phyloP scores from a whole-genome alignment of 192 early-diverging fungal genomes.

The Lobosporangium transversale region DNA sequence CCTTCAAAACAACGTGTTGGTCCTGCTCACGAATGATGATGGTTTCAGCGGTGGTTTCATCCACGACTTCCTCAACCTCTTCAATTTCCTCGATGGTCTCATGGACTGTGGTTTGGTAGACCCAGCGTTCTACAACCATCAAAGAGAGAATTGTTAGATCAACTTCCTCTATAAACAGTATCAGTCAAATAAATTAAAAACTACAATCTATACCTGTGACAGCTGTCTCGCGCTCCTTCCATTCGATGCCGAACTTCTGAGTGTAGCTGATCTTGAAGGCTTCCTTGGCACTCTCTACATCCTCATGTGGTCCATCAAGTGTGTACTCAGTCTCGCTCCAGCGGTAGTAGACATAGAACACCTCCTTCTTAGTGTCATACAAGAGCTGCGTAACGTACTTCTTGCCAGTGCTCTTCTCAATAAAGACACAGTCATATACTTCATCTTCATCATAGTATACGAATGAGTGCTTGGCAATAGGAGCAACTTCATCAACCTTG shows the following conservation, averaged over 20 bases:
- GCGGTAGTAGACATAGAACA: constrained; percentile 29
- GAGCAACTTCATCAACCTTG: constrained; percentile 17
- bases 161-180: too few species aligned
- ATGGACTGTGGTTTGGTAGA: constrained; percentile 23
- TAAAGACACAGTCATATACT: constrained; percentile 17
- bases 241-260: constrained; percentile 10
- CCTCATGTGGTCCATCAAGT: constrained; percentile 30
- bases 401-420: constrained; percentile 20
- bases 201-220: constrained; percentile 2
- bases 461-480: constrained; percentile 16
- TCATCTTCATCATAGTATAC: constrained; percentile 31
- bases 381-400: constrained; percentile 21
- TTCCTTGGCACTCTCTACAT: constrained; percentile 10
- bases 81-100: constrained; percentile 27
- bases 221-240: constrained; percentile 21
- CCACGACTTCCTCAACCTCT: constrained; percentile 23
- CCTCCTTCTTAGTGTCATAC: constrained; percentile 11
- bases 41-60: constrained; percentile 12
- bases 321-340: constrained; percentile 25
- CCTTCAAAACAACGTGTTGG: not conserved
- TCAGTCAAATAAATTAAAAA: not conserved
- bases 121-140: too few species aligned
- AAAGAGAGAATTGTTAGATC: too few species aligned
- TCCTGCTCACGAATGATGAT: not conserved
- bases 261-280: constrained; percentile 26